Base-by-base conservation (phyloP, 805 yeast species). In the Ogataea zsoltii region DNA sequence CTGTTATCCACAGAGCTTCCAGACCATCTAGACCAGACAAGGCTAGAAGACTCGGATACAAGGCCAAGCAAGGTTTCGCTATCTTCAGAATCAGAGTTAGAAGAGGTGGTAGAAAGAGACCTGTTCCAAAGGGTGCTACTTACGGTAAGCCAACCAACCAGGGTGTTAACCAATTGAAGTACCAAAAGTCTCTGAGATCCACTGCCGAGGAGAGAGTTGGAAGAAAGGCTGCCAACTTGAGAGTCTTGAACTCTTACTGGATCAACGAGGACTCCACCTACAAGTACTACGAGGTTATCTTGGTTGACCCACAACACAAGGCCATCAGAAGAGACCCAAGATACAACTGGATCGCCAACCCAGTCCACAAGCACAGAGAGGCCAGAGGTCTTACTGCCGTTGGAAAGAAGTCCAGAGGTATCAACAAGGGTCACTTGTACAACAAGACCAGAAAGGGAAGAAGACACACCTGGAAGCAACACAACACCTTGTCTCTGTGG, bases 121-220 rank as follows among this genome's bases (percentile, higher is more conserved):
- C 97, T 68, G 97, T 86, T 69, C 90, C 95, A 81, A 94, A 94
- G 94, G 99, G 99, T 88, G 98, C 97, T 71, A 94, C 98, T 74
- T 92, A 94, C 85, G 99, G 99, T 88, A 94, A 94, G 88, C 99
- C 99, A 85, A 94, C 99, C 82, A 94, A 94, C 96, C 96, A 89
- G 82, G 99, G 99, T 88, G 94, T 94, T 65, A 83, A 83, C 83
- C 97, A 94, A 77, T 88, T 94, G 81, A 94, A 94, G 82, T 91
- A 90, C 96, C 99, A 94, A 83, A 89, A 92, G 79, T 85, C 97
- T 57, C 81, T 89, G 76, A 89, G 96, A 79, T 82, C 96, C 66
- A 91, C 97, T 68, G 99, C 99, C 69, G 99, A 94, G 82, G 99
- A 94, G 83, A 88, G 98, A 82, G 96, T 92, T 68, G 99, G 97